phyloP scores from a whole-genome alignment of 2,329 filamentous ascomycete species.

The Fusarium devonianum region DNA sequence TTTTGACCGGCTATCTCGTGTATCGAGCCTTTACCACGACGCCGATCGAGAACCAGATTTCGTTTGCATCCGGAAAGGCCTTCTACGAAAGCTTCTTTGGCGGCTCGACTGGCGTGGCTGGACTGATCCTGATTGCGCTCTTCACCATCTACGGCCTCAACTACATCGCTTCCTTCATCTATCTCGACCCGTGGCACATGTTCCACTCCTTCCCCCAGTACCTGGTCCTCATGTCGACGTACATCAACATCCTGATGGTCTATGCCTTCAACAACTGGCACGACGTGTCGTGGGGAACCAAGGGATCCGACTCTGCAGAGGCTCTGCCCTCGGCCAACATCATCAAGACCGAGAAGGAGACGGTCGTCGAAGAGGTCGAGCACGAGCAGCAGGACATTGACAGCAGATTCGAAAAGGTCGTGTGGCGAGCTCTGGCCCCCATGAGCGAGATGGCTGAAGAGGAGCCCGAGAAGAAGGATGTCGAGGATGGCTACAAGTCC shows the following conservation, averaged over 20 bases:
- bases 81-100: constrained; percentile 38
- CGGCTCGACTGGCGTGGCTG: constrained; percentile 29
- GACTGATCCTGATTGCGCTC: constrained; percentile 36
- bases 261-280: constrained; percentile 41
- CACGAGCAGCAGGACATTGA: constrained; percentile 39
- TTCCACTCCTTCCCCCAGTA: constrained; percentile 40
- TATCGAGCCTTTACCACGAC: constrained; percentile 33
- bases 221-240: constrained; percentile 37
- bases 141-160: constrained; percentile 39
- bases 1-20: constrained; percentile 35
- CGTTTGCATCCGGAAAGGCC: constrained; percentile 26
- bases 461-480: constrained; percentile 34
- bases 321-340: constrained; percentile 33
- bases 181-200: constrained; percentile 41
- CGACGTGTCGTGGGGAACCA: constrained; percentile 38
- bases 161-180: constrained; percentile 36
- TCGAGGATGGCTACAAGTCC: constrained; percentile 37
- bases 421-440: constrained; percentile 36
- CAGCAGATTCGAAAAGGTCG: constrained; percentile 38
- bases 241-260: constrained; percentile 41
- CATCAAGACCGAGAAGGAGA: constrained; percentile 34
- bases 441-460: constrained; percentile 33
- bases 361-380: constrained; percentile 35
- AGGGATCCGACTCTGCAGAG: constrained; percentile 34
- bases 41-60: constrained; percentile 35